phyloP scores from a whole-genome alignment of 208 protist genomes.

The Crithidia brevicula region DNA sequence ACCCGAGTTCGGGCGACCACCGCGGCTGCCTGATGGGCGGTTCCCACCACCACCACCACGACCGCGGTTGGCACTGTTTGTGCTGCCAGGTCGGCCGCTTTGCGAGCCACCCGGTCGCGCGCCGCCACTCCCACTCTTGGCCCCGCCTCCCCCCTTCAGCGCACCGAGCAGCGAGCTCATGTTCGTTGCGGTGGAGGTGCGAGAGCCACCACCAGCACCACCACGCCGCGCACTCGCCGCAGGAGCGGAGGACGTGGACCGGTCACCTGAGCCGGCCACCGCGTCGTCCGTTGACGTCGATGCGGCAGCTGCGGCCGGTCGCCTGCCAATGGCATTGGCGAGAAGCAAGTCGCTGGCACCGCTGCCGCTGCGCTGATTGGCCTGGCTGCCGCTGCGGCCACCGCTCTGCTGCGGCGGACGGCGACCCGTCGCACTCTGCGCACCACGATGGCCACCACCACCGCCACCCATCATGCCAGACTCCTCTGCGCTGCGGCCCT shows the following conservation, averaged over 20 bases:
- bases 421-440: slow-evolving; percentile 2
- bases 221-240: neutral
- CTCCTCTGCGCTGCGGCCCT: slow-evolving; percentile 68
- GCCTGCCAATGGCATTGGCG: slow-evolving; percentile 27
- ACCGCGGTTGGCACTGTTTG: slow-evolving; percentile 7
- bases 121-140: slow-evolving; percentile 23
- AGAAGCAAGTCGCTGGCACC: slow-evolving; percentile 30
- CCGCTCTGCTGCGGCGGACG: slow-evolving; percentile 17
- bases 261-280: neutral
- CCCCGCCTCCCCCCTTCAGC: slow-evolving; percentile 24
- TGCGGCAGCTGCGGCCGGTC: slow-evolving; percentile 7
- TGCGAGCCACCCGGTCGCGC: slow-evolving; percentile 19
- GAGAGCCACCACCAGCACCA: neutral
- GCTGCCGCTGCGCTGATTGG: slow-evolving; percentile 14
- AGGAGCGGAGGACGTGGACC: neutral
- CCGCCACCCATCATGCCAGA: slow-evolving; percentile 16
- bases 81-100: slow-evolving; percentile 5
- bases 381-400: neutral
- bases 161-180: slow-evolving; percentile 30
- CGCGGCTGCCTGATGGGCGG: slow-evolving; percentile 5
- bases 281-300: slow-evolving; percentile 2
- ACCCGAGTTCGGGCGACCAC: neutral
- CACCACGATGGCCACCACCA: slow-evolving; percentile 6
- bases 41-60: neutral
- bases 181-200: slow-evolving; percentile 14